Base-by-base conservation (phyloP, 345 rosid species). In the Camelina neglecta region DNA sequence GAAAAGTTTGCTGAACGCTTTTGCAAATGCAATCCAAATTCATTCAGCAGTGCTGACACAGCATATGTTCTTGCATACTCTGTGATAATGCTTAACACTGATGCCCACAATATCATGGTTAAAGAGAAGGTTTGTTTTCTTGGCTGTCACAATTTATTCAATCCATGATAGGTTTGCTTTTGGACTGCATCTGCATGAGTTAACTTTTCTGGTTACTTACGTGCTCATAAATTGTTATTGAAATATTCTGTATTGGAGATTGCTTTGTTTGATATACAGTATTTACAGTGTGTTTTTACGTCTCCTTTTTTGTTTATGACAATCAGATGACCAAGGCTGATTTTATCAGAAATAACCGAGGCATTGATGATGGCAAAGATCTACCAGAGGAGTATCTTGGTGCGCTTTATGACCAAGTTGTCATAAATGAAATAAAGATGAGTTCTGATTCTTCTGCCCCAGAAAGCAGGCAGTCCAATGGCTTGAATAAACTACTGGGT, bases 1-100 rank as follows among this genome's bases (percentile, higher is more conserved):
- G 97, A 92, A 76, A 92, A 94, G 87, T 94, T 92, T 84, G 98
- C 97, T 41, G 98, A 94, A 79, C 92, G 97, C 77, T 94, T 85
- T 76, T 94, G 97, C 76, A 92, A 87, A 89, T 90, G 93, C 87
- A 90, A 87, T 82, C 93, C 96, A 55, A 85, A 76, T 81, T 90
- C 97, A 77, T 94, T 94, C 79, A 86, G 90, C 20, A 94, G 93
- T 69, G 98, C 98, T 53, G 97, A 94, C 79, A 92, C 98, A 71
- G 96, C 98, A 38, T 92, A 94, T 77, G 95, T 94, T 69, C 93
- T 90, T 70, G 98, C 98, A 16, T 92, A 94, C 79, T 92, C 97
- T 59, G 98, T 94, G 69, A 94, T 94, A 75, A 11, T 94, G 97
- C 97, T 94, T 66, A 94, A 94, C 81, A 92, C 98, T 11, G 98